phyloP scores from a whole-genome alignment of 2,329 filamentous ascomycete genomes.

The Colletotrichum lindemuthianum region DNA sequence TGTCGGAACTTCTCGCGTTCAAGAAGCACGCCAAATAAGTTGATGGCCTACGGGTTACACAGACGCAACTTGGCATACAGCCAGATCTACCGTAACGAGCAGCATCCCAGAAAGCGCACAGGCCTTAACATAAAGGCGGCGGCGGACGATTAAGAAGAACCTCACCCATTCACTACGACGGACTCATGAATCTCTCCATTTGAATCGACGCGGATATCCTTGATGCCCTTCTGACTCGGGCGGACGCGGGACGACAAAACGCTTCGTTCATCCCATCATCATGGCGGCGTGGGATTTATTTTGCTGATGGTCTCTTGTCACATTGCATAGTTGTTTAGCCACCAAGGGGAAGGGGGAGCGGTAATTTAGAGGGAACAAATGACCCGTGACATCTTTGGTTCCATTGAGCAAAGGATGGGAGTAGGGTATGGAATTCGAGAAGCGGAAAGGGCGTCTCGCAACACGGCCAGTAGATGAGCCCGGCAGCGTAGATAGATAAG shows the following conservation, averaged over 20 bases:
- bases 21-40: slow-evolving; percentile 75
- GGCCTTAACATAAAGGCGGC: background rate
- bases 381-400: slow-evolving; percentile 21
- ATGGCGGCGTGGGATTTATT: slow-evolving; percentile 31
- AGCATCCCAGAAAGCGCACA: slow-evolving; percentile 4
- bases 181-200: slow-evolving; percentile 31
- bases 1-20: slow-evolving; percentile 89
- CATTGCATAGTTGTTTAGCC: slow-evolving; percentile 35
- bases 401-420: slow-evolving; percentile 7
- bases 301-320: slow-evolving; percentile 35
- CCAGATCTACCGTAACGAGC: background rate
- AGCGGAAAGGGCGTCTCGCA: background rate
- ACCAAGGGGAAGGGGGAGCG: slow-evolving; percentile 14
- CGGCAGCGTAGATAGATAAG: slow-evolving; percentile 32
- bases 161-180: slow-evolving; percentile 26
- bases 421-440: background rate
- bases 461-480: slow-evolving; percentile 14
- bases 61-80: background rate
- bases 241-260: slow-evolving; percentile 28
- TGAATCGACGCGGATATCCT: slow-evolving; percentile 33
- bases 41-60: background rate
- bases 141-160: slow-evolving; percentile 6
- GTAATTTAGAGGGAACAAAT: slow-evolving; percentile 35
- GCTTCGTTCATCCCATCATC: slow-evolving; percentile 33
- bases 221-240: slow-evolving; percentile 31